Base-by-base conservation (phyloP, 2,329 filamentous ascomycete species). In the Trichophyton mentagrophytes region DNA sequence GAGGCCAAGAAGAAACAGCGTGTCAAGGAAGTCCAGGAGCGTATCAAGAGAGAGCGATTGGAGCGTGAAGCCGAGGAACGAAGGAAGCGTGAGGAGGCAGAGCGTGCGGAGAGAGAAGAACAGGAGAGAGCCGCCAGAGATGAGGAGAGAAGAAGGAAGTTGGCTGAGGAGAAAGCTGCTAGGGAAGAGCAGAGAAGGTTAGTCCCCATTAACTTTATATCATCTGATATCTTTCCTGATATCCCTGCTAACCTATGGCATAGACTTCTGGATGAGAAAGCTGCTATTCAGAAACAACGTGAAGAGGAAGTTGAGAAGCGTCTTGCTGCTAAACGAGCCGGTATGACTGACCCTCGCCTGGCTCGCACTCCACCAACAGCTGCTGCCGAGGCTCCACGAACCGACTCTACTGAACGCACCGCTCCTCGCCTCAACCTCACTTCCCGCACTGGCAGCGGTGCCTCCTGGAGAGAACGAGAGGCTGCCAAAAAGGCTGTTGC, bases 1-100 rank as follows among this genome's bases (percentile, higher is more conserved):
- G 89, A 97, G 79, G 88, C 87, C 75, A 90, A 95, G 78, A 95
- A 96, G 76, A 83, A 86, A 44, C 82, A 85, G 66, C 89, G 93
- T 69, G 86, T 90, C 77, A 92, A 90, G 81, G 90, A 96, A 73
- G 85, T 88, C 70, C 86, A 88, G 68, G 92, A 96, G 71, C 84
- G 85, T 67, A 86, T 87, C 73, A 82, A 89, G 61, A 85, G 87
- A 61, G 90, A 96, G 82, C 90, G 85, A 78, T 82, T 84, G 61
- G 90, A 95, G 76, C 83, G 81, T 58, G 91, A 96, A 74, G 91
- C 93, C 74, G 85, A 85, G 71, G 91, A 96, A 77, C 84, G 85
- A 61, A 82, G 82, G 65, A 80, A 86, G 61, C 82, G 81, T 62
- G 93, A 97, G 74, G 90, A 93, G 68, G 90, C 95, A 73, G 92